Percentiles rank a stretch among this genome's conserved stretches.
phyloP scores from a whole-genome alignment of 768 basidiomycete species.

The Leucocoprinus sp. region DNA sequence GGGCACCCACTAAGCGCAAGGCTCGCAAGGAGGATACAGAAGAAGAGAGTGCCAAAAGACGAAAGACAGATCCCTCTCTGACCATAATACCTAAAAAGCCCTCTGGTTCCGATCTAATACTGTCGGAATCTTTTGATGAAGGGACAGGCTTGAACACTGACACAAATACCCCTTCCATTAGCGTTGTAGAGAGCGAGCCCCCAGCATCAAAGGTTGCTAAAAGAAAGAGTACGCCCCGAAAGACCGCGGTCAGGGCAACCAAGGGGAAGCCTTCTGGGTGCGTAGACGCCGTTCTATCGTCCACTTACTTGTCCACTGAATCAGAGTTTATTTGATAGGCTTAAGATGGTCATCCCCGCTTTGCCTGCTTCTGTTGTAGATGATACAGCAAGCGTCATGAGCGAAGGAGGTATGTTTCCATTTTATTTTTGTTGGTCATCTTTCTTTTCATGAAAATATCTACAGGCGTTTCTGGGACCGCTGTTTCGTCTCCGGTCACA shows the following conservation, averaged over 20 bases:
- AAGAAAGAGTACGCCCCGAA: constrained; percentile 31
- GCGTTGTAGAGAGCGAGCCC: constrained; percentile 12
- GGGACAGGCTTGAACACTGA: constrained; percentile 20
- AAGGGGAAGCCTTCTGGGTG: constrained; percentile 30
- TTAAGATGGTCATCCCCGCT: constrained; percentile 23
- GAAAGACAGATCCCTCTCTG: constrained; percentile 31
- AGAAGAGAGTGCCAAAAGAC: constrained; percentile 35
- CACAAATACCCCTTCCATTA: constrained; percentile 17
- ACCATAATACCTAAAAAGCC: constrained; percentile 22
- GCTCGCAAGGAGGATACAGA: constrained; percentile 42
- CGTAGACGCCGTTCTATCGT: constrained; percentile 7
- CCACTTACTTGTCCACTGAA: constrained; percentile 5
- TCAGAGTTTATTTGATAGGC: constrained; percentile 18
- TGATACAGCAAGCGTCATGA: constrained; percentile 33
- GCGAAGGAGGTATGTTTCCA: constrained; percentile 43
- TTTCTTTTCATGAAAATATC: constrained; percentile 11
- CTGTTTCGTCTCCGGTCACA: constrained; percentile 64
- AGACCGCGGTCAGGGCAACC: constrained; percentile 29
- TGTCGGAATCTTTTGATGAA: constrained; percentile 30
- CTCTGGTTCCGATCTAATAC: constrained; percentile 34
- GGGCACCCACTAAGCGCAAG: constrained; percentile 41
- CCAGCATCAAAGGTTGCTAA: constrained; percentile 23
- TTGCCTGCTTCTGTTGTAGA: constrained; percentile 38
- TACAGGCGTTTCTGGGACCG: constrained; percentile 59
- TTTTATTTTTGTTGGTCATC: background rate